phyloP scores from a whole-genome alignment of 2,329 filamentous ascomycete species.

The Apiospora malaysiana region DNA sequence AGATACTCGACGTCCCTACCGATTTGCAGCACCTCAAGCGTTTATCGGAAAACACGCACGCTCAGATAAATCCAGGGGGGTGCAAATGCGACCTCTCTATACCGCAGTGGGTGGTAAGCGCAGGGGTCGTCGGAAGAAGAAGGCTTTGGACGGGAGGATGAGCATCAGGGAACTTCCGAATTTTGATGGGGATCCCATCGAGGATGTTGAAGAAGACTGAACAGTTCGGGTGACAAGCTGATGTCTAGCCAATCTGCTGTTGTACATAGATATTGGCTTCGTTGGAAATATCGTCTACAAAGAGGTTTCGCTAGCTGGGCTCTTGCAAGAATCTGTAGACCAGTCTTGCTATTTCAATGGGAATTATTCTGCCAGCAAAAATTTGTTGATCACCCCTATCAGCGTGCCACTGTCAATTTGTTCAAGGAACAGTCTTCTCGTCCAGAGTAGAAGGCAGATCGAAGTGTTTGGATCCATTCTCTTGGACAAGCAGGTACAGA shows the following conservation, averaged over 20 bases:
- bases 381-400: background rate
- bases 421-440: no score
- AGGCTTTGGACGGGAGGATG: constrained; percentile 18
- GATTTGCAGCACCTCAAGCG: constrained; percentile 20
- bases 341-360: background rate
- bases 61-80: background rate
- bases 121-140: constrained; percentile 21
- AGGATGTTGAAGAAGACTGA: constrained; percentile 21
- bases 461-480: no score
- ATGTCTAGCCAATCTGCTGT: background rate
- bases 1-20: background rate
- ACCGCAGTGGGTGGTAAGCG: background rate
- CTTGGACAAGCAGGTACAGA: no score
- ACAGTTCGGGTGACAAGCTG: background rate
- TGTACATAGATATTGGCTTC: background rate
- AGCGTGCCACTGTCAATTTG: background rate
- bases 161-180: constrained; percentile 25
- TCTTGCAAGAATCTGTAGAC: background rate
- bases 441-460: no score
- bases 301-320: background rate
- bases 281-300: constrained; percentile 5
- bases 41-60: constrained; percentile 23
- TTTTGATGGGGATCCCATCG: constrained; percentile 27
- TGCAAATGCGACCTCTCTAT: constrained; percentile 1
- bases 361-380: background rate